Evolutionary conservation across 2,329 filamentous ascomycete genomes (phyloP), one percentile per base, ranked within the genome.

Genomic region (Epichloe aotearoae): DNA sequence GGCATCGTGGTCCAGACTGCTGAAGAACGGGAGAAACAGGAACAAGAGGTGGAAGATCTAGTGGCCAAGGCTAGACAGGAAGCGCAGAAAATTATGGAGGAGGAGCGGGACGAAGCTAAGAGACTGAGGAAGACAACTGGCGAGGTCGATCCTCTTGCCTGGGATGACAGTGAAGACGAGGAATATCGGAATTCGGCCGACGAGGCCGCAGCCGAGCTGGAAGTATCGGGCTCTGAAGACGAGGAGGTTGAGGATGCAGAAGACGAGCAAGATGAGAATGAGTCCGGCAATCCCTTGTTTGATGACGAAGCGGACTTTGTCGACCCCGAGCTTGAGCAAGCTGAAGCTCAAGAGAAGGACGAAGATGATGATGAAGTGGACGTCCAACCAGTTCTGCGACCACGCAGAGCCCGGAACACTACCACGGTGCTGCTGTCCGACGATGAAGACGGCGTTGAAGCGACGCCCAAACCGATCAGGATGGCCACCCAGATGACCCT

Each of bases 11-110:
- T 97, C 17, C 84, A 90, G 64, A 95, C 87, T 0, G 80, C 83
- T 2, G 91, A 96, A 66, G 90, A 98, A 64, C 81, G 87, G 19
- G 86, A 90, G 61, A 79, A 80, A 36, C 85, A 95, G 63, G 80
- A 88, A 65, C 82, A 86, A 52, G 82, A 90, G 53, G 81, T 95
- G 12, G 93, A 97, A 58, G 85, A 96, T 60, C 77, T 97, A 53
- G 79, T 97, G 26, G 84, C 91, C 46, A 89, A 84, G 59, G 91
- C 90, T 19, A 77, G 89, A 52, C 75, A 82, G 54, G 88, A 97
- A 62, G 90, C 84, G 2, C 57, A 64, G 38, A 82, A 85, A 57
- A 82, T 97, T 47, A 84, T 83, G 66, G 80, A 84, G 59, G 74
- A 81, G 46, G 93, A 98, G 68, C 82, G 82, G 55, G 83, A 79